Evolutionary conservation across 2,329 filamentous ascomycete species (phyloP).

Genomic region (Sarocladium oryzae): DNA sequence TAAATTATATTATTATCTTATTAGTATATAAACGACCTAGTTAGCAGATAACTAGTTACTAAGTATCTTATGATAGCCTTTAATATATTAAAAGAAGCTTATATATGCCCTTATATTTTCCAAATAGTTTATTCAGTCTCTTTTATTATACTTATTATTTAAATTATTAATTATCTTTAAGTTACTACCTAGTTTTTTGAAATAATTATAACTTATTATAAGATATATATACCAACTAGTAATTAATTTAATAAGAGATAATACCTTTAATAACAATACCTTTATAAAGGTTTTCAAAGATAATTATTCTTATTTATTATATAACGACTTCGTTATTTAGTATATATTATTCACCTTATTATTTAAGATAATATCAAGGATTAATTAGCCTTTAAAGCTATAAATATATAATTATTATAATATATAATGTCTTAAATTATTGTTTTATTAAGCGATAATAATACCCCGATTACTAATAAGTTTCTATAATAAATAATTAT

Average conservation of each 20-base stretch:
- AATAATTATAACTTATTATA: too few species aligned
- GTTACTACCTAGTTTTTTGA: not conserved
- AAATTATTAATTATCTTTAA: not conserved
- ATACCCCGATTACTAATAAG: not conserved
- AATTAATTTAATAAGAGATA: not conserved
- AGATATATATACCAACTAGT: not conserved
- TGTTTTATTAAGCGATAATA: not conserved
- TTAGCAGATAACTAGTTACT: not conserved
- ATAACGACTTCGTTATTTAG: not conserved
- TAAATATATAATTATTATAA: not conserved
- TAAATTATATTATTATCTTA: not conserved
- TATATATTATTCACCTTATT: not conserved
- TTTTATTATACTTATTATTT: too few species aligned
- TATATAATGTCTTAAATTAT: not conserved
- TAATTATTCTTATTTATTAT: not conserved
- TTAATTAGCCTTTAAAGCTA: not conserved
- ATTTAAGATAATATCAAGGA: not conserved
- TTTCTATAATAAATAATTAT: too few species aligned
- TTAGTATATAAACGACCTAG: not conserved
- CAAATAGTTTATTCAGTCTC: not conserved
- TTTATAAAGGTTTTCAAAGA: not conserved
- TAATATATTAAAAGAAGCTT: not conserved
- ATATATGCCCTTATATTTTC: not conserved
- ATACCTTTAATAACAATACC: not conserved
- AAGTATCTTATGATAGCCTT: not conserved